Evolutionary conservation across 805 yeast genomes (phyloP).

Genomic region (Nakazawaea anatomiae): DNA sequence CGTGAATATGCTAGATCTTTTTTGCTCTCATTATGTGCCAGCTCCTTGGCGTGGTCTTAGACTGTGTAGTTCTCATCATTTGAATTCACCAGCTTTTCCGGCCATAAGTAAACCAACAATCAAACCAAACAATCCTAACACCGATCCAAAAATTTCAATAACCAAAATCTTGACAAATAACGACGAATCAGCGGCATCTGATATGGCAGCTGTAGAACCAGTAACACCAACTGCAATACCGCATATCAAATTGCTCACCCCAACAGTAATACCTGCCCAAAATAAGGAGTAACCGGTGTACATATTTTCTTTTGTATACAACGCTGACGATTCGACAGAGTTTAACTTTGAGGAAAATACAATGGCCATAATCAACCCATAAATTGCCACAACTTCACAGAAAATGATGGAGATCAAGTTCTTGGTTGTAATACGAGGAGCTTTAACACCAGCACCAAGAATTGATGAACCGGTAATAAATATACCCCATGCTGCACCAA

Average conservation of each 20-base stretch:
- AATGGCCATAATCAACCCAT: conserved; percentile 95
- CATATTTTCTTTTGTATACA: conserved; percentile 76
- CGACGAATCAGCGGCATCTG: conserved; percentile 96
- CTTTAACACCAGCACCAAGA: conserved; percentile 96
- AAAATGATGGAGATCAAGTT: conserved; percentile 94
- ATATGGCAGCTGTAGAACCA: conserved; percentile 97
- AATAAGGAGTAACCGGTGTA: conserved; percentile 94
- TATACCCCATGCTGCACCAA: conserved; percentile 99
- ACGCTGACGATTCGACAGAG: conserved; percentile 54
- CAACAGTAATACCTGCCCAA: conserved; percentile 98
- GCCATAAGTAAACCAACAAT: conserved; percentile 98
- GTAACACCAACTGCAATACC: conserved; percentile 97
- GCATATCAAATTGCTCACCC: conserved; percentile 87
- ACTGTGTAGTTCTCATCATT: conserved; percentile 26
- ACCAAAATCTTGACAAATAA: conserved; percentile 94
- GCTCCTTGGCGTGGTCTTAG: too few species aligned
- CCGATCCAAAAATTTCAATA: conserved; percentile 95
- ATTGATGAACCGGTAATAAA: conserved; percentile 92
- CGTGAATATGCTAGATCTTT: too few species aligned
- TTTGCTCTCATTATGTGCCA: too few species aligned
- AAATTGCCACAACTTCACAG: conserved; percentile 98
- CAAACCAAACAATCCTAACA: conserved; percentile 90
- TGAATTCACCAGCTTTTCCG: conserved; percentile 86
- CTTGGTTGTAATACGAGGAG: conserved; percentile 96
- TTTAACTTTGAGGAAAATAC: conserved; percentile 88